phyloP scores from a whole-genome alignment of 2,329 filamentous ascomycete genomes.

The Chaetomium sp. region DNA sequence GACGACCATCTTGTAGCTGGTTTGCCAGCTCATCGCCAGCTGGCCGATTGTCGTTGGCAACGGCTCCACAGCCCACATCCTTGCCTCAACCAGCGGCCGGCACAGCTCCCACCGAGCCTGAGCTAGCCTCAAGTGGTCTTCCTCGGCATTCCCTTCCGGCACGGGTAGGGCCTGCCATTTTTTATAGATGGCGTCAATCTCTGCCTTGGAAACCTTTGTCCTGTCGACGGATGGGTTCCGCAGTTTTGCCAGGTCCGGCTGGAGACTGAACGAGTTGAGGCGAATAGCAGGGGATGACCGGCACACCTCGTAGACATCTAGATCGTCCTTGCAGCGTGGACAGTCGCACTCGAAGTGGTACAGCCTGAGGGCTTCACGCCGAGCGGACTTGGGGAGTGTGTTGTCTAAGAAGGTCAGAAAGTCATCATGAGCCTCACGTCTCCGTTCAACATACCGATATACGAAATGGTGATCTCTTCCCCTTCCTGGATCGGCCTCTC shows the following conservation, averaged over 20 bases:
- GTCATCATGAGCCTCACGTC: not conserved
- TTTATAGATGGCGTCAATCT: slow-evolving; percentile 36
- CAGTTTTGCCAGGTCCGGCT: slow-evolving; percentile 44
- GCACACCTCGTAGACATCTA: slow-evolving; percentile 58
- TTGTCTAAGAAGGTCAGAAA: slow-evolving; percentile 46
- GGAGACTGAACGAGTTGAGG: slow-evolving; percentile 51
- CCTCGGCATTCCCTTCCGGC: slow-evolving; percentile 18
- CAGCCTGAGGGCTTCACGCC: slow-evolving; percentile 47
- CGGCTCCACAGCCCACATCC: slow-evolving; percentile 54
- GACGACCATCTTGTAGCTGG: slow-evolving; percentile 46
- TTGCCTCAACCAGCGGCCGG: slow-evolving; percentile 42
- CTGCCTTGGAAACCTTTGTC: slow-evolving; percentile 33
- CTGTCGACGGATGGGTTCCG: slow-evolving; percentile 39
- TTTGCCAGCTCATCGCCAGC: slow-evolving; percentile 49
- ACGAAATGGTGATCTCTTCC: slow-evolving; percentile 63
- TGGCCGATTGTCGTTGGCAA: slow-evolving; percentile 50
- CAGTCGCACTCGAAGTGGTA: slow-evolving; percentile 60
- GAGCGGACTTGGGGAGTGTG: slow-evolving; percentile 47
- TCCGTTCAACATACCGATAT: slow-evolving; percentile 52
- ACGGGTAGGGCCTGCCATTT: slow-evolving; percentile 29
- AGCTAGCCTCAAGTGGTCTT: slow-evolving; percentile 36
- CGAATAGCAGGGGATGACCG: slow-evolving; percentile 44
- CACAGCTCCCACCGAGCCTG: slow-evolving; percentile 44
- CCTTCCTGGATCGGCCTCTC: slow-evolving; percentile 51
- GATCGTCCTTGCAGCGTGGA: slow-evolving; percentile 51